Base-by-base conservation (phyloP, 139 green algal genomes). In the Closterium sp. region DNA sequence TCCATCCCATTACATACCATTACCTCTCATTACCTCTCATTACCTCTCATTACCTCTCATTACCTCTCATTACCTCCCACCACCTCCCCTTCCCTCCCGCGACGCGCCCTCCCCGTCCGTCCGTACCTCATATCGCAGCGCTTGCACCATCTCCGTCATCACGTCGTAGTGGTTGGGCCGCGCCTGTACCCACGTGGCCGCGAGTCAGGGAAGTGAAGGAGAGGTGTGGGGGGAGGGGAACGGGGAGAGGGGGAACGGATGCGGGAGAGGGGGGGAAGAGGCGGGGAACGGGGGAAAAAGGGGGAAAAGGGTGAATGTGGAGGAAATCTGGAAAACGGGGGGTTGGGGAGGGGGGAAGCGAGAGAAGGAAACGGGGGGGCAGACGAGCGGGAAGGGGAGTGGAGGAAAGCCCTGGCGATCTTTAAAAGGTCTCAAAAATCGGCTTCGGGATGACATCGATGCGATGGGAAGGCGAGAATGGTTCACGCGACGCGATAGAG, bases 101-200 rank as follows among this genome's bases (percentile, higher is more conserved):
- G n/a, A n/a, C n/a, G n/a, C n/a, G n/a, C 42, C 42, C 42, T 62
- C 42, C 42, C 42, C 42, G 5, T 7, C 42, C 62, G 17, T 79
- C 19, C 45, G 29, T 91, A 93, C 92, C 92, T 94, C 91, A 34
- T 93, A 93, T 31, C 93, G 38, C 31, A 92, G 88, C 31, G 86
- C 87, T n/a, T 92, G 88, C 38, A 93, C 91, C 73, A 93, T 38
- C 24, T 93, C 89, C 84, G 31, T 92, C 91, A 93, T 93, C 27
- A 93, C 88, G 27, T 93, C 91, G 84, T 93, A 93, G 87, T 93
- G 50, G 70, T 93, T 93, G 21, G 91, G 91, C 5, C 91, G 87
- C 88, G 31, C 30, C 91, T 93, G 91, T n/a, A 94, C 31, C 17
- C 62, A 79, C 17, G 62, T 79, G 62, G 86, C 79, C 79, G 27